Evolutionary conservation across 768 basidiomycete genomes (phyloP).

Genomic region (Suillus occidentalis): DNA sequence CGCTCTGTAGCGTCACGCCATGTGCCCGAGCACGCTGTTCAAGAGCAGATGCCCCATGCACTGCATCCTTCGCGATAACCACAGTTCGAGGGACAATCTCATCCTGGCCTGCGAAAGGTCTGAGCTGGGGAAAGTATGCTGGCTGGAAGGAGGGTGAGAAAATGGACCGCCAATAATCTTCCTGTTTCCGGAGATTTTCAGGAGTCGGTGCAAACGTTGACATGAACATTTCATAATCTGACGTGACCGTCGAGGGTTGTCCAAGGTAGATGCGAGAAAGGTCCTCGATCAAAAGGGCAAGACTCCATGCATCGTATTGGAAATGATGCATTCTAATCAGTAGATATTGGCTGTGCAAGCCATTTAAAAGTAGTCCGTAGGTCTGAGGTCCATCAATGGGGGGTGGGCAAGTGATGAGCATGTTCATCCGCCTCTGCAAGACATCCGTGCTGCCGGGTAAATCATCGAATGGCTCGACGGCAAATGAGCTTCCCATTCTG

Average conservation of each 20-base stretch:
- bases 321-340: conserved; percentile 46
- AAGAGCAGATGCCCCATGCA: conserved; percentile 43
- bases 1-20: conserved; percentile 37
- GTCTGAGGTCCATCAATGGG: conserved; percentile 21
- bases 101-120: background rate
- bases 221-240: conserved; percentile 31
- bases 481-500: conserved; percentile 6
- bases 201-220: conserved; percentile 21
- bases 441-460: conserved; percentile 9
- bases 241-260: conserved; percentile 19
- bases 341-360: conserved; percentile 17
- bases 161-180: conserved; percentile 37
- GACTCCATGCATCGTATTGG: conserved; percentile 52
- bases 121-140: conserved; percentile 26
- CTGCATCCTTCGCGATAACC: conserved; percentile 37
- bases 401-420: conserved; percentile 22
- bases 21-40: conserved; percentile 43
- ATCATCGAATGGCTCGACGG: conserved; percentile 12
- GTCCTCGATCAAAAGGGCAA: conserved; percentile 41
- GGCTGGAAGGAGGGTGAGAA: conserved; percentile 32
- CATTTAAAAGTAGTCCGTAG: conserved; percentile 21
- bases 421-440: conserved; percentile 18
- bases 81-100: conserved; percentile 12
- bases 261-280: conserved; percentile 37
- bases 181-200: conserved; percentile 21